phyloP scores from a whole-genome alignment of 73 alveolate species.

The Blepharisma stoltei region DNA sequence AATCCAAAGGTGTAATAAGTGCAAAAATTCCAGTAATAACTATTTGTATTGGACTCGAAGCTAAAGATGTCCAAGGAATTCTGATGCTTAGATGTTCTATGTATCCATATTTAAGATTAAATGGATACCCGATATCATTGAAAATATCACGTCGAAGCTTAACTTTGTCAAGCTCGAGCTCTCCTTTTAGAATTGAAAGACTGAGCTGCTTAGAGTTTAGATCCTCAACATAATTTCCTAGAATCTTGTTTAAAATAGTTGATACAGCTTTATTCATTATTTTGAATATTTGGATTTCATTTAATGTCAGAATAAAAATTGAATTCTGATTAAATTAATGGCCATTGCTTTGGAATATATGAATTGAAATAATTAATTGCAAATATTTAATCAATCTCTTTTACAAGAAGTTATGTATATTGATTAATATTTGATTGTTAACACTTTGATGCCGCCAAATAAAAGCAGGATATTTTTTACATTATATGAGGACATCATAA shows the following conservation, averaged over 20 bases:
- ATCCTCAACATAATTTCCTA: slow-evolving; percentile 56
- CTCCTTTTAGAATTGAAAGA: slow-evolving; percentile 43
- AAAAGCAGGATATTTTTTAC: no score
- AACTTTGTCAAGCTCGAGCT: slow-evolving; percentile 45
- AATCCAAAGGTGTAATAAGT: slow-evolving; percentile 38
- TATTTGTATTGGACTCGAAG: slow-evolving; percentile 39
- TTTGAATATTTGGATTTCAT: neutral
- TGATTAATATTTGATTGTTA: no score
- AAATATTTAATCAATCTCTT: no score
- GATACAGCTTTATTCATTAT: slow-evolving; percentile 57
- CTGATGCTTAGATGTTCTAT: slow-evolving; percentile 48
- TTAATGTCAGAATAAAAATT: no score
- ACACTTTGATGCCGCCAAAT: no score
- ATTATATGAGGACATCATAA: no score
- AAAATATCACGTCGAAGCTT: slow-evolving; percentile 33
- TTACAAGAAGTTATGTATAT: no score
- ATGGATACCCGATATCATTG: slow-evolving; percentile 58
- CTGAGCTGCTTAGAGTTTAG: slow-evolving; percentile 52
- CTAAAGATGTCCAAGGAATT: slow-evolving; percentile 47
- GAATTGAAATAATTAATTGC: no score
- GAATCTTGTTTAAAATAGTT: slow-evolving; percentile 40
- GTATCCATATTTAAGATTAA: slow-evolving; percentile 50
- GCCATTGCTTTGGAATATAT: no score
- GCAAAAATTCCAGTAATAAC: slow-evolving; percentile 46
- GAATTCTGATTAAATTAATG: no score